Evolutionary conservation across 192 early-diverging fungal genomes (phyloP).

Genomic region (Rhizoclosmatium sp.): DNA sequence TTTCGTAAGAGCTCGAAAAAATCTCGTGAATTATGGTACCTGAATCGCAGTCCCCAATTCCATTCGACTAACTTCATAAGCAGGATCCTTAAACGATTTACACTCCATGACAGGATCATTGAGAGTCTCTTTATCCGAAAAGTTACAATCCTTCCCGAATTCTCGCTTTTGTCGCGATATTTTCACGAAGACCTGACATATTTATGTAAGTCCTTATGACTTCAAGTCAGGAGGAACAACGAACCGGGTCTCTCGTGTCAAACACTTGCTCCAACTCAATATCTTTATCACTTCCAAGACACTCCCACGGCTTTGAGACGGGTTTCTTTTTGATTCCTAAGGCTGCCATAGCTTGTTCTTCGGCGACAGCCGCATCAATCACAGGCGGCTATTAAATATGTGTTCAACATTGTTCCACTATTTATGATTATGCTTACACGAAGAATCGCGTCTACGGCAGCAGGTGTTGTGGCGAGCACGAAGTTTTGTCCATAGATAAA

Average conservation of each 20-base stretch:
- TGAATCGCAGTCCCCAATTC: constrained; percentile 57
- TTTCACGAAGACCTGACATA: constrained; percentile 50
- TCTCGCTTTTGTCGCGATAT: constrained; percentile 53
- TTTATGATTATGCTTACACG: constrained; percentile 36
- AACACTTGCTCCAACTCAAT: constrained; percentile 61
- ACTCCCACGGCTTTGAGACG: constrained; percentile 55
- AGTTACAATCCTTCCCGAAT: constrained; percentile 56
- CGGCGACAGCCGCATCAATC: constrained; percentile 12
- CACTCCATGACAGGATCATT: constrained; percentile 58
- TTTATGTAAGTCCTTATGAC: not conserved
- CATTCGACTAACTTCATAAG: constrained; percentile 57
- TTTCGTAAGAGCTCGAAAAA: not conserved
- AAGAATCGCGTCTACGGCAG: constrained; percentile 53
- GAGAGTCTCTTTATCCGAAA: constrained; percentile 59
- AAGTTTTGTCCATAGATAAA: constrained; percentile 71
- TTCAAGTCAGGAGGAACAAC: constrained; percentile 6
- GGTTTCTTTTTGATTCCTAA: constrained; percentile 41
- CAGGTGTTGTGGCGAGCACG: constrained; percentile 54
- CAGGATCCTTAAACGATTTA: constrained; percentile 60
- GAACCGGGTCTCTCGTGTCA: constrained; percentile 53
- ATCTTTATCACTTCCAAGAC: constrained; percentile 69
- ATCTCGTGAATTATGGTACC: constrained; percentile 19
- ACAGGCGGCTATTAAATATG: not conserved
- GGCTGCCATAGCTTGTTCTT: constrained; percentile 15
- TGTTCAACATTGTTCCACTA: not conserved